phyloP scores from a whole-genome alignment of 2,329 filamentous ascomycete genomes.

The Epichloe elymi region DNA sequence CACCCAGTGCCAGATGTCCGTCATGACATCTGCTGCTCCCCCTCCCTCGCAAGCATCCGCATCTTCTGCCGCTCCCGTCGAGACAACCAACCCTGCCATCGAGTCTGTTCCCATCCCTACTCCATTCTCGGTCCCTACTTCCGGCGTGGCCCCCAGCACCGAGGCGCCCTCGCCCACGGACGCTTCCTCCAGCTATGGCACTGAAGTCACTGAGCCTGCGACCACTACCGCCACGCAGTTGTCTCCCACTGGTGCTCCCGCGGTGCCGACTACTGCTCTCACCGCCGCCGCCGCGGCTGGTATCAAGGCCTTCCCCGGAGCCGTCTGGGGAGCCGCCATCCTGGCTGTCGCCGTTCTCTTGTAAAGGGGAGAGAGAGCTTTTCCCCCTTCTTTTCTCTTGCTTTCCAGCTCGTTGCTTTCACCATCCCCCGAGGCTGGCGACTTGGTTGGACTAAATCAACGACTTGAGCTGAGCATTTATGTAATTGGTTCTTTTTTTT shows the following conservation, averaged over 20 bases:
- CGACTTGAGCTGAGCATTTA: neutral
- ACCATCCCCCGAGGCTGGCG: neutral
- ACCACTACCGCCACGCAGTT: neutral
- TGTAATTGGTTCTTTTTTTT: neutral
- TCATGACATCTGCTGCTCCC: constrained; percentile 14
- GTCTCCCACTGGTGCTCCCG: constrained; percentile 8
- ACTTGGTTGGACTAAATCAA: neutral
- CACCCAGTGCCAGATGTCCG: constrained; percentile 20
- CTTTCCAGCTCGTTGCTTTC: neutral
- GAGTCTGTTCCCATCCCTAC: neutral
- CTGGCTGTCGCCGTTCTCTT: constrained; percentile 15
- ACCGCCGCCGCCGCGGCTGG: constrained; percentile 19
- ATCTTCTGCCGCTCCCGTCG: constrained; percentile 8
- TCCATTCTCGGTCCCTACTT: constrained; percentile 1
- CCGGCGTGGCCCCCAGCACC: constrained; percentile 7
- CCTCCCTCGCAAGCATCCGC: constrained; percentile 11
- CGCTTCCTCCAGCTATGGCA: constrained; percentile 5
- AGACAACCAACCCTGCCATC: constrained; percentile 4
- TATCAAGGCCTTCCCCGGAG: constrained; percentile 10
- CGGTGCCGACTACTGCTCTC: constrained; percentile 15
- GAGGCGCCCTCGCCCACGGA: neutral
- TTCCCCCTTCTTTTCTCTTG: neutral
- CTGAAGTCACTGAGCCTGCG: constrained; percentile 4
- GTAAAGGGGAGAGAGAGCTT: constrained; percentile 7
- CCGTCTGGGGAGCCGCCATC: constrained; percentile 13